These are phyloP conservation scores for Jatropha podagrica DNA, from an alignment of 441 rosid species.

Conservation along the genomic window DNA sequence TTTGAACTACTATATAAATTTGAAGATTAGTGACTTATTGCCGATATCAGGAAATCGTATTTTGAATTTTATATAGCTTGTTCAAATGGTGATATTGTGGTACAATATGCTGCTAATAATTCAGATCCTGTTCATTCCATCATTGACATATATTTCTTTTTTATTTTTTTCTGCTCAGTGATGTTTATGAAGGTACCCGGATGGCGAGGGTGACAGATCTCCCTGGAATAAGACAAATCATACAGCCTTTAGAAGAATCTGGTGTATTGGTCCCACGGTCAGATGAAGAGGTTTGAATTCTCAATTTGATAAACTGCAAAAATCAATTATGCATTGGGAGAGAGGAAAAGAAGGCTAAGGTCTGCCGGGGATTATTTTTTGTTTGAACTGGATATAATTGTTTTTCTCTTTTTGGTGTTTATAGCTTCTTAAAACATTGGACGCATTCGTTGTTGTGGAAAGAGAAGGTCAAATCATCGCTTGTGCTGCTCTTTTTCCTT, in stretches of 20 bases:
- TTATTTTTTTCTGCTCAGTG: constrained; percentile 38
- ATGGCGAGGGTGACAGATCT: constrained; percentile 69
- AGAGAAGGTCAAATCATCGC: constrained; percentile 95
- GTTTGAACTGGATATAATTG: constrained; percentile 11
- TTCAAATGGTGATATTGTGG: background rate
- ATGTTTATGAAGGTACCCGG: constrained; percentile 85
- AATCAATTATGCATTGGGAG: background rate
- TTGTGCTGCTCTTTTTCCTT: constrained; percentile 90
- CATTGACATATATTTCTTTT: constrained; percentile 19
- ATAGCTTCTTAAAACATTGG: constrained; percentile 63
- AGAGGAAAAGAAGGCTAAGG: background rate
- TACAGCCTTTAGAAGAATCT: constrained; percentile 72
- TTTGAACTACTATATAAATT: background rate
- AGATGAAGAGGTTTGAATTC: constrained; percentile 62
- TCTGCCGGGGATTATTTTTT: constrained; percentile 3
- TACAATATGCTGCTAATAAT: constrained; percentile 4
- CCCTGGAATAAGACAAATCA: constrained; percentile 63
- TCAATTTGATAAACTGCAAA: background rate
- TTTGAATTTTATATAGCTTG: background rate
- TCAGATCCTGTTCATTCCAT: constrained; percentile 2
- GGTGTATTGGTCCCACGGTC: constrained; percentile 67
- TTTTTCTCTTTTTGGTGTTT: constrained; percentile 20
- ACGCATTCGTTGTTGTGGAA: constrained; percentile 77
- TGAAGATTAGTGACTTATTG: background rate
- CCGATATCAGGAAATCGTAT: background rate